Conservation (phyloP, 2,329 filamentous ascomycete species). For the Ambrosiella xylebori region DNA sequence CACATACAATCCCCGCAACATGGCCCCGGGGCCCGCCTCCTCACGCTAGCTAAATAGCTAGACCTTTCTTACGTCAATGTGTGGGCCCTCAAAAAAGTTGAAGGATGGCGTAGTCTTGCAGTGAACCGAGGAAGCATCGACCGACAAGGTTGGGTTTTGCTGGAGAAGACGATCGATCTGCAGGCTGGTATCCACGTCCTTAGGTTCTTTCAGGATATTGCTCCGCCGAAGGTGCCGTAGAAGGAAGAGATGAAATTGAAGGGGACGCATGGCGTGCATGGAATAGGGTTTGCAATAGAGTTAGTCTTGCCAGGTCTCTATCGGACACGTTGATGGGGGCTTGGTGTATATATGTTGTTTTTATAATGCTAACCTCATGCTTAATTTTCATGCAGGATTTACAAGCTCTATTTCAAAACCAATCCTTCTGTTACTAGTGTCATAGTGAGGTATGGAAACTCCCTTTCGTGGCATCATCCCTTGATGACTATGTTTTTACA, state of each 20-base stretch:
- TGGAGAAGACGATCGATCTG: background rate
- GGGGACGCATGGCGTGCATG: background rate
- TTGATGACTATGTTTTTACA: no score
- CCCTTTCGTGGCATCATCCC: no score
- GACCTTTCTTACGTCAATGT: no score
- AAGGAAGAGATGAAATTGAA: background rate
- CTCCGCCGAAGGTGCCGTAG: background rate
- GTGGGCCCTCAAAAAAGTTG: no score
- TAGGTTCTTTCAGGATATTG: background rate
- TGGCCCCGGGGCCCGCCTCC: background rate
- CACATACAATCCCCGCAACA: background rate
- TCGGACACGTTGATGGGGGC: background rate
- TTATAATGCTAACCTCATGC: no score
- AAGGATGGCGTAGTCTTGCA: background rate
- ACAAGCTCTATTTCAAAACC: no score
- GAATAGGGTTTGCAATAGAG: background rate
- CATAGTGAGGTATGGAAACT: no score
- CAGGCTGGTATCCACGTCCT: background rate
- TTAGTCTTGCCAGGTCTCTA: background rate
- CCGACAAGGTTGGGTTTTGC: background rate
- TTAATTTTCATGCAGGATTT: no score
- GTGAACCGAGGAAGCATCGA: background rate
- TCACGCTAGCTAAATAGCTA: no score
- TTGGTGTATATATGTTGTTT: no score
- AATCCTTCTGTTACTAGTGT: no score